Percentiles rank a stretch among this genome's conserved stretches.
phyloP scores from a whole-genome alignment of 1,139 yeast species.

The Suhomyces yuchorum region DNA sequence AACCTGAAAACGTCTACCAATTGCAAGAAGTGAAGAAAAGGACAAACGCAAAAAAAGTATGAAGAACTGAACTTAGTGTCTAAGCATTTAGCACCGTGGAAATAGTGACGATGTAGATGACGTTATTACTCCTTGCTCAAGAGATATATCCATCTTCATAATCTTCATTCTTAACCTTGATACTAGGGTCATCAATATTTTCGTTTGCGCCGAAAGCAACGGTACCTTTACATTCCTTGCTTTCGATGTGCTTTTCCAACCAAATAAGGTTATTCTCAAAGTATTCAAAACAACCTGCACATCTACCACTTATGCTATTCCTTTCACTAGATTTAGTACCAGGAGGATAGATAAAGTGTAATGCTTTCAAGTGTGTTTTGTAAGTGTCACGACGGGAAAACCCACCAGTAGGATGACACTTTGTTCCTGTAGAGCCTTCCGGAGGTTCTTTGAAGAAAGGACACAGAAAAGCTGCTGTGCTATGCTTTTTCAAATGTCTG shows the following conservation, averaged over 20 bases:
- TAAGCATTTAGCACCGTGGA: background rate
- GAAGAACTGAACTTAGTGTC: conserved; percentile 4
- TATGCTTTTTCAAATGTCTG: conserved; percentile 57
- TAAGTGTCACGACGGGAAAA: conserved; percentile 61
- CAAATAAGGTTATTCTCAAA: conserved; percentile 51
- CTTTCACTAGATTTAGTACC: conserved; percentile 55
- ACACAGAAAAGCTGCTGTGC: conserved; percentile 53
- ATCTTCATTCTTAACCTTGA: conserved; percentile 6
- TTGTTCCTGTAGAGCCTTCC: conserved; percentile 34
- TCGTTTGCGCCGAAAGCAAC: conserved; percentile 21
- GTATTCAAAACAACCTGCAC: conserved; percentile 58
- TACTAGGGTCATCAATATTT: background rate
- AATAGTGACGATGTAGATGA: background rate
- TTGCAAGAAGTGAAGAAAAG: conserved; percentile 2
- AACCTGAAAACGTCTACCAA: background rate
- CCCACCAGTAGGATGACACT: conserved; percentile 63
- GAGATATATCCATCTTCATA: conserved; percentile 6
- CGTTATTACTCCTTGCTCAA: background rate
- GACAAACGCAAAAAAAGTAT: background rate
- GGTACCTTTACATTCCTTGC: conserved; percentile 47
- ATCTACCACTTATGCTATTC: conserved; percentile 47
- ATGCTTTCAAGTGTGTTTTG: conserved; percentile 58
- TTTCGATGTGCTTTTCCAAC: conserved; percentile 53
- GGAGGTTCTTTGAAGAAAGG: conserved; percentile 51
- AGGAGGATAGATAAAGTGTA: conserved; percentile 61